Percentiles rank a stretch among this genome's conserved stretches.
These are phyloP conservation scores for Leccinellum rugosiceps DNA, from an alignment of 768 basidiomycete species.

Conservation along the genomic window DNA sequence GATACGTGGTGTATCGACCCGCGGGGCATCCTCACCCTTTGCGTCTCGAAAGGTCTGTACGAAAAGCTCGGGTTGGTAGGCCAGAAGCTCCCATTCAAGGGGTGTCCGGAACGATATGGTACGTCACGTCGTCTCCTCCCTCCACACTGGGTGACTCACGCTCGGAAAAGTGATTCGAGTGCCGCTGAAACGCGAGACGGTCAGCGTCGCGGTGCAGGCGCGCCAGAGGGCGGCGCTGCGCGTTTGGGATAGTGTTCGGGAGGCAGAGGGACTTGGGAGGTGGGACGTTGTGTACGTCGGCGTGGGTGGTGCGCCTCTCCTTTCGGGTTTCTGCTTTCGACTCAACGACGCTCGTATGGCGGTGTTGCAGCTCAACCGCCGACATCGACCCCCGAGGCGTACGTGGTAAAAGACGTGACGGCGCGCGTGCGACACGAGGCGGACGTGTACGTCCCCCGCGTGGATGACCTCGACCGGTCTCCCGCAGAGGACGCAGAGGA, in stretches of 20 bases:
- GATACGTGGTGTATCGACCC: conserved; percentile 73
- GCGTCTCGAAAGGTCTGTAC: conserved; percentile 54
- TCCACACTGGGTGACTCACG: too few species aligned
- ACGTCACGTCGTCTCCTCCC: conserved; percentile 18
- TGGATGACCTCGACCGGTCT: conserved; percentile 25
- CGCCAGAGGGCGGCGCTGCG: conserved; percentile 41
- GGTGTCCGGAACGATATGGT: conserved; percentile 48
- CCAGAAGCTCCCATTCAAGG: conserved; percentile 50
- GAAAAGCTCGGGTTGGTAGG: conserved; percentile 61
- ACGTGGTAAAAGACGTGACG: conserved; percentile 13
- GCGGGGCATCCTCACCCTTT: conserved; percentile 56
- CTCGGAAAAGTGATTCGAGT: conserved; percentile 44
- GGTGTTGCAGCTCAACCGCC: neutral
- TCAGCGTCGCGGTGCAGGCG: conserved; percentile 34
- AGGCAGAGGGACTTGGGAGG: conserved; percentile 25
- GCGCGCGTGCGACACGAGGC: conserved; percentile 22
- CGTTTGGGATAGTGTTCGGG: conserved; percentile 50
- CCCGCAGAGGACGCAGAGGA: conserved; percentile 43
- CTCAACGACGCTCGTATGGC: neutral
- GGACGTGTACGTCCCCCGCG: conserved; percentile 42
- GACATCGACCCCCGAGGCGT: neutral
- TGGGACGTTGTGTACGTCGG: conserved; percentile 46
- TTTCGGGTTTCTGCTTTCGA: too few species aligned
- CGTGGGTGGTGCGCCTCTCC: conserved; percentile 22
- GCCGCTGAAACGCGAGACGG: conserved; percentile 39